Percentiles rank a stretch among this genome's conserved stretches.
These are phyloP conservation scores for Epichloe glyceriae DNA, from an alignment of 2,329 filamentous ascomycete genomes.

Conservation along the genomic window DNA sequence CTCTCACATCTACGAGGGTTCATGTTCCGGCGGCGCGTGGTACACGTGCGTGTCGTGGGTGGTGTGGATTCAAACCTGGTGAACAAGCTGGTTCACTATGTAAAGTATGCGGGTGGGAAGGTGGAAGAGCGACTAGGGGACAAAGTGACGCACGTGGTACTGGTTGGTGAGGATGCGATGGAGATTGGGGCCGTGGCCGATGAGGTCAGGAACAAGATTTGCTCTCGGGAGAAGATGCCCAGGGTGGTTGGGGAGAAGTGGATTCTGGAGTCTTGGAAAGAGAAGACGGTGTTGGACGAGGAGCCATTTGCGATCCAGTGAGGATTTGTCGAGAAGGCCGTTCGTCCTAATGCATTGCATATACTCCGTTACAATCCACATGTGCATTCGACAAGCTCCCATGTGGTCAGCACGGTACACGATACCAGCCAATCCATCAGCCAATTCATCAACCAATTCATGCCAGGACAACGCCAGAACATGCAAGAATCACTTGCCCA, in stretches of 20 bases:
- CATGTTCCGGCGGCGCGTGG: slow-evolving; percentile 36
- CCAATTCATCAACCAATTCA: neutral
- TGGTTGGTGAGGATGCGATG: slow-evolving; percentile 29
- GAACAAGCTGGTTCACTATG: slow-evolving; percentile 38
- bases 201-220: slow-evolving; percentile 32
- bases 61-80: slow-evolving; percentile 20
- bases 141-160: slow-evolving; percentile 59
- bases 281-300: slow-evolving; percentile 69
- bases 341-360: too few relatives aligned
- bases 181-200: slow-evolving; percentile 24
- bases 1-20: slow-evolving; percentile 36
- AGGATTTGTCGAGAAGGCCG: neutral
- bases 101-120: slow-evolving; percentile 57
- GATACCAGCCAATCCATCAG: neutral
- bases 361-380: too few relatives aligned
- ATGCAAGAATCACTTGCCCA: slow-evolving; percentile 4
- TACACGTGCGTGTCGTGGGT: slow-evolving; percentile 25
- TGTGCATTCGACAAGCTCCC: too few relatives aligned
- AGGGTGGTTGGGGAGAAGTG: slow-evolving; percentile 58
- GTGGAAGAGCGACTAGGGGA: slow-evolving; percentile 36
- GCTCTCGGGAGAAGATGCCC: slow-evolving; percentile 40
- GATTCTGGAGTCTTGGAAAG: slow-evolving; percentile 70
- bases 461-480: neutral
- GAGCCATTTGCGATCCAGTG: slow-evolving; percentile 37
- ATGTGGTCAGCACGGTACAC: too few relatives aligned